Evolutionary conservation across 108 stramenopile species (phyloP).

Genomic region (Cylindrotheca fusiformis): DNA sequence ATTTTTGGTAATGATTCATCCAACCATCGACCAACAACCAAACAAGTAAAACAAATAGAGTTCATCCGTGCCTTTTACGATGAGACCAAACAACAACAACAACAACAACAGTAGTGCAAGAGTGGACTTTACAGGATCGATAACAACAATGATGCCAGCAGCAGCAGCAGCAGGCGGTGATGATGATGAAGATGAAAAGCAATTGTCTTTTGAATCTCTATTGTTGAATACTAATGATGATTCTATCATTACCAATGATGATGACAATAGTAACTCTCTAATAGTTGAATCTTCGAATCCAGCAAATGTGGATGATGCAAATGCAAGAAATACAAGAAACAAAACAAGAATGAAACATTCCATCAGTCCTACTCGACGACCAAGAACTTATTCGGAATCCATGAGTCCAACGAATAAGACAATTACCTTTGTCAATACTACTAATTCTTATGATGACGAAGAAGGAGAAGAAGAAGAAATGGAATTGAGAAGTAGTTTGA

Average conservation of each 20-base stretch:
- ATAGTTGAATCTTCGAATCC: too few relatives aligned
- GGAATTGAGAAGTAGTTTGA: too few relatives aligned
- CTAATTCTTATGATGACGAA: too few relatives aligned
- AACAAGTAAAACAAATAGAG: background rate
- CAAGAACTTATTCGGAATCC: too few relatives aligned
- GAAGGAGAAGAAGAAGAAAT: too few relatives aligned
- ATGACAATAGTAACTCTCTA: background rate
- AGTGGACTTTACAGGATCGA: background rate
- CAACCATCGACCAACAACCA: too few relatives aligned
- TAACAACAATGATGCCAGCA: background rate
- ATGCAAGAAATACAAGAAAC: background rate
- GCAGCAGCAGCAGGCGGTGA: background rate
- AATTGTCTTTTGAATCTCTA: too few relatives aligned
- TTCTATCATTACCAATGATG: background rate
- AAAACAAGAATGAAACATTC: slow-evolving; percentile 3
- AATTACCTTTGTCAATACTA: too few relatives aligned
- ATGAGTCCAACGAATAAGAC: too few relatives aligned
- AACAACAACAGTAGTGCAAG: background rate
- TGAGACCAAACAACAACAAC: background rate
- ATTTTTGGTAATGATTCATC: too few relatives aligned
- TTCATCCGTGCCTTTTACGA: background rate
- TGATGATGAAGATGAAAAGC: background rate
- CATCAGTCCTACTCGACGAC: slow-evolving; percentile 15
- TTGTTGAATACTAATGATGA: too few relatives aligned
- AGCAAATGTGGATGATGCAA: background rate